A percentile compares a stretch with the other conserved stretches of the same genome.
These are phyloP conservation scores for Wolfiporia cocos DNA, from an alignment of 1,284 basidiomycete species.

Conservation along the genomic window DNA sequence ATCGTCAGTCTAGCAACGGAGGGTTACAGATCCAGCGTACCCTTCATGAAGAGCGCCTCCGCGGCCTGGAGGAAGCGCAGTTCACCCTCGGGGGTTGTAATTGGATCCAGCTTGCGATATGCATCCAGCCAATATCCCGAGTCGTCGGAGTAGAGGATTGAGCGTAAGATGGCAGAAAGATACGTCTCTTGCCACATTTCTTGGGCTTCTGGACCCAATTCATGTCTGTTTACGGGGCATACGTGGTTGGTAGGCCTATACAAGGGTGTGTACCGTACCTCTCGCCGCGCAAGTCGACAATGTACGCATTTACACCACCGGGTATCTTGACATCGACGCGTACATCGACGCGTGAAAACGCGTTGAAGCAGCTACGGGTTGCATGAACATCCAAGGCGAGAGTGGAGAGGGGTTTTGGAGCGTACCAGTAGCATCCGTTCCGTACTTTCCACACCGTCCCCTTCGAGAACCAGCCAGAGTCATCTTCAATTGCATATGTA, in stretches of 20 bases:
- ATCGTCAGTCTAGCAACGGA: background rate
- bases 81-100: slow-evolving; percentile 86
- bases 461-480: slow-evolving; percentile 89
- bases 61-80: slow-evolving; percentile 88
- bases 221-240: slow-evolving; percentile 54
- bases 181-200: slow-evolving; percentile 98
- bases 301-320: slow-evolving; percentile 93
- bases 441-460: slow-evolving; percentile 87
- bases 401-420: no score
- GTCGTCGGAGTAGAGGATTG: slow-evolving; percentile 95
- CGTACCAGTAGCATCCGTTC: slow-evolving; percentile 91
- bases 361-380: slow-evolving; percentile 83
- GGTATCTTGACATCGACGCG: slow-evolving; percentile 98
- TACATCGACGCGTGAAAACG: slow-evolving; percentile 95
- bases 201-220: slow-evolving; percentile 82
- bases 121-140: slow-evolving; percentile 88
- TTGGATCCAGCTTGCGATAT: slow-evolving; percentile 94
- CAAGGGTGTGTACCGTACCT: slow-evolving; percentile 45
- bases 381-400: slow-evolving; percentile 1
- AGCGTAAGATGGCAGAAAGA: slow-evolving; percentile 85
- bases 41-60: slow-evolving; percentile 88
- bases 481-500: slow-evolving; percentile 92
- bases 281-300: slow-evolving; percentile 92
- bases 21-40: slow-evolving; percentile 31
- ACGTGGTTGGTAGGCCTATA: background rate